Base-by-base conservation (phyloP, 2,329 filamentous ascomycete species). In the Fusarium sp. region DNA sequence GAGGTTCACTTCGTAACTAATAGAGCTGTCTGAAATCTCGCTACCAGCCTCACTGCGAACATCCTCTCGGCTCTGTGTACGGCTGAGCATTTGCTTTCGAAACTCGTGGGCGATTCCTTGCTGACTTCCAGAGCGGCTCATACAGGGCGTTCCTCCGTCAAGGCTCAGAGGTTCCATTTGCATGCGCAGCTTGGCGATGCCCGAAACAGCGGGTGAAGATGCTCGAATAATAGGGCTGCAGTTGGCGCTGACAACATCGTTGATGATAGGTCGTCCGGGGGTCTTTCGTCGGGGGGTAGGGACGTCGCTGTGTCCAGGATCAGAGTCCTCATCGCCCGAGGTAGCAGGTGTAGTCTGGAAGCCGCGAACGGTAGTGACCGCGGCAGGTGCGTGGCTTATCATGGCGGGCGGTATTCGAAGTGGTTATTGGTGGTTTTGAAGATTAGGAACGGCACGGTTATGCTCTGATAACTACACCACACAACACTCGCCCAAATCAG, bases 1-100 rank as follows among this genome's bases (percentile, higher is more conserved):
- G 40, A 98, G 85, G 55, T 89, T 89, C 69, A 98, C 90, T 81
- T 98, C 93, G 77, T 97, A 98, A 77, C 90, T 92, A 54, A 92
- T 92, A 77, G 84, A 85, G 20, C 79, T 82, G 74, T 95, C 92
- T 2, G 92, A 94, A 72, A 86, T 87, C 74, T 83, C 86, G 74
- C 82, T 89, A 77, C 83, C 83, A 46, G 82, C 82, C 59, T 85
- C 84, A 71, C 84, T 87, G 56, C 81, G 83, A 60, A 84, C 82
- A 65, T 85, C 87, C 59, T 87, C 86, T 53, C 87, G 88, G 69
- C 86, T 90, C 48, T 80, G 75, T 77, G 85, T 82, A 52, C 84
- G 82, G 67, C 83, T 84, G 77, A 87, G 91, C 72, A 85, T 84
- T 71, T 81, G 83, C 77, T 85, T 90, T 71, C 86, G 90, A 65